Base-by-base conservation (phyloP, 257 asterid genomes). In the Nemophila menziesii region DNA sequence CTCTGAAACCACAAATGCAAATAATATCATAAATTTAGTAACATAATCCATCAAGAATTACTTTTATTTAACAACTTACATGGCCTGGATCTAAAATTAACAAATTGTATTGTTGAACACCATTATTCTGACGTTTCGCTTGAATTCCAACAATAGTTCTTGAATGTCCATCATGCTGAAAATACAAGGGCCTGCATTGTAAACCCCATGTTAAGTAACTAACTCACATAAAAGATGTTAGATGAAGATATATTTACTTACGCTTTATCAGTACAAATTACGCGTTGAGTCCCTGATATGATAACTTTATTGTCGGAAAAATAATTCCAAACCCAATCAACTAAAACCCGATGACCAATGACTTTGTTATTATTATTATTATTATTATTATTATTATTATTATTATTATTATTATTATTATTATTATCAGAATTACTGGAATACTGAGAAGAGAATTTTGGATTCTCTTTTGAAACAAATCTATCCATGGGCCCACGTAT, bases 141-240 rank as follows among this genome's bases (percentile, higher is more conserved):
- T 89, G 97, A 65, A 89, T 76, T 55, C 97, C 97, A 14, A 83
- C 72, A 11, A 89, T 80, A 56, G 95, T 89, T 76, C 97, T 83
- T 22, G 97, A 89, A 57, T 89, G 80, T 29, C 95, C 95, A 46
- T 89, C 84, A 52, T 83, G 93, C 69, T 89, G 95, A 69, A 89
- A 83, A 67, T 89, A 89, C 71, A 80, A 56, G 20, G 97, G 97
- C 71, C 95, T 89, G 77, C 46, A 49, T 43, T 47, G 51, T 33
- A 16, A 69, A 48, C 33, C 22, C 57, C 39, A 56, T 24, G 43
- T 20, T 29, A 22, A 34, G 17, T 39, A 33, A 29, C 3, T 27
- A 18, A 33, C 14, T 36, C 20, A 40, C 12, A 13, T 3, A 38
- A 15, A 40, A n/a, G 27, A 9, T 4, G 11, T 10, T 24, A 33